Base-by-base conservation (phyloP, 345 rosid genomes). In the Arabis hirsuta region DNA sequence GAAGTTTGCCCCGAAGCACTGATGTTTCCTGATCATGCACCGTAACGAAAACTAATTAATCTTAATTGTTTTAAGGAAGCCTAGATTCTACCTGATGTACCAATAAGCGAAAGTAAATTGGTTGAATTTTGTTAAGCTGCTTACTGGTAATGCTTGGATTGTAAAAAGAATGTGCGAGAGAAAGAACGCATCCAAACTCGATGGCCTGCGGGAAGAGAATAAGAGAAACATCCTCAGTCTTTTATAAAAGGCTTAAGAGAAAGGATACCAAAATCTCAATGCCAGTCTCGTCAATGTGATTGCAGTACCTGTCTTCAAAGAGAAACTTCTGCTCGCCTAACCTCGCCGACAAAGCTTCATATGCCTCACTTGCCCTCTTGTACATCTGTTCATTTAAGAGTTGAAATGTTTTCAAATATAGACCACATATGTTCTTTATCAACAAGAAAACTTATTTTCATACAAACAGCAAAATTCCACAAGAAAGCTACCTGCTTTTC, bases 161-260 rank as follows among this genome's bases (percentile, higher is more conserved):
- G 80, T 80, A 70, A 92, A 80, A 65, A 90, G 87, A 1, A 85
- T 83, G 79, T 95, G 96, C 43, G 81, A 87, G 44, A 87, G 83
- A 60, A 92, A 76, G 67, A 74, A 12, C 16, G 99, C 92, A 83
- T 95, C 99, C 85, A 95, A 79, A 79, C 92, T 90, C 45, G 99
- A 84, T 46, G 97, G 97, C 79, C 99, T 92, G 82, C 12, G 29
- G 19, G 10, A 57, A 48, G 13, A 39, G 55, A 48, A 63, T 11
- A 27, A 39, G 26, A 50, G 9, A 47, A 73, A 55, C 51, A 66
- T 57, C 22, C 36, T 16, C 63, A 62, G 50, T 34, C 62, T 42
- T 65, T 6, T 12, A 27, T 3, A 10, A 9, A 71, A 50, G 48
- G 32, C 14, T 2, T 3, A 60, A 34, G 62, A 42, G 26, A 52